Conservation (phyloP, 192 early-diverging fungal species). For the Umbelopsis vinacea region DNA sequence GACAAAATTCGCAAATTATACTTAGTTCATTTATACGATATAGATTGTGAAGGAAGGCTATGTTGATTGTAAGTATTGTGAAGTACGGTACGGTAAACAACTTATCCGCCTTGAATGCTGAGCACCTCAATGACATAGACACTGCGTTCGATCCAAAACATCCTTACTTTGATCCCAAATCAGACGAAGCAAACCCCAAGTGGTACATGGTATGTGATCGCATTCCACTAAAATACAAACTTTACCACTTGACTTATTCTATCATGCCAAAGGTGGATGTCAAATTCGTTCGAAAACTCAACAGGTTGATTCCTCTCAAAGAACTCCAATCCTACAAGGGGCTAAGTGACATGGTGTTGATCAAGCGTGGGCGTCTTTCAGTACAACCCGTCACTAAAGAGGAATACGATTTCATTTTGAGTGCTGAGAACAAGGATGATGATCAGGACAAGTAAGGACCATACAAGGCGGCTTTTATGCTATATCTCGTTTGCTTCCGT, state of each 20-base stretch:
- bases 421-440: conserved; percentile 42
- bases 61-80: conserved; percentile 57
- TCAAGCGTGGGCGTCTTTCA: conserved; percentile 74
- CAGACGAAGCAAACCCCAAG: conserved; percentile 63
- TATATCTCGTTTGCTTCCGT: neutral
- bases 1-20: too few relatives aligned
- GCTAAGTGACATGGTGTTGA: conserved; percentile 68
- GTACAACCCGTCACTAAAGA: conserved; percentile 70
- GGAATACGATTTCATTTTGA: conserved; percentile 73
- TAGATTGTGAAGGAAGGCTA: conserved; percentile 67
- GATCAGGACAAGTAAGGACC: neutral
- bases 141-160: conserved; percentile 75
- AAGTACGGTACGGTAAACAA: neutral
- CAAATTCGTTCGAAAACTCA: conserved; percentile 70
- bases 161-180: conserved; percentile 83
- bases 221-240: neutral
- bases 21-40: neutral
- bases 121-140: conserved; percentile 22
- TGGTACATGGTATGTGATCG: conserved; percentile 76
- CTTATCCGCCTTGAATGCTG: too few relatives aligned
- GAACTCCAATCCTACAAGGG: conserved; percentile 63
- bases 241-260: neutral
- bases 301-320: conserved; percentile 63
- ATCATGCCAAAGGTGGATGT: conserved; percentile 64
- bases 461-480: neutral